Base-by-base conservation (phyloP, 805 yeast genomes). In the Ogataea ramenticola region DNA sequence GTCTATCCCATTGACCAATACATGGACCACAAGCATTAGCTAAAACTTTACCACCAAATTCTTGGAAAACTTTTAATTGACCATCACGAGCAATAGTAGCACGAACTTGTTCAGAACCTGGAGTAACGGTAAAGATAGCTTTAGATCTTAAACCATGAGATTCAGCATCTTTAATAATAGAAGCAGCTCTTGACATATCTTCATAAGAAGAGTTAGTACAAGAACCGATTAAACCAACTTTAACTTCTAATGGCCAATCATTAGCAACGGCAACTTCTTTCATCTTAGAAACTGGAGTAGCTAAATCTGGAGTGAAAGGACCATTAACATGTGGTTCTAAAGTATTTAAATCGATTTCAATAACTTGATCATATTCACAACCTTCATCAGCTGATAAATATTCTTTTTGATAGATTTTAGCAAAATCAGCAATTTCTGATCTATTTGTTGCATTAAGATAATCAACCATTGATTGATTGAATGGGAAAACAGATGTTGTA, bases 11-110 rank as follows among this genome's bases (percentile, higher is more conserved):
- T 74, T 91, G 99, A 46, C 99, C 99, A 62, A 91, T 91, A 74
- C 99, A 91, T 60, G 98, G 99, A 55, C 99, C 99, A 76, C 99
- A 91, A 19, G 99, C 99, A 65, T 91, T 91, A 43, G 98, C 96
- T 55, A 91, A 75, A 38, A 91, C 96, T 47, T 79, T 75, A 54
- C 96, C 99, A 48, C 98, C 98, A 57, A 81, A 83, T 44, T 83
- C 79, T 64, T 82, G 81, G 64, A 91, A 89, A 36, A 82, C 79
- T 39, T 82, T 73, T 49, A 86, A 78, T 60, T 85, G 79, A 46
- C 98, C 98, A 66, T 91, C 99, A 68, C 97, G 81, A 65, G 86
- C 96, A 56, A 91, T 80, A 42, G 99, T 91, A 43, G 98, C 98
- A 68, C 98, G 80, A 57, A 91, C 88, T 71, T 89, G 97, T 71